phyloP scores from a whole-genome alignment of 371 early-diverging fungal genomes.

The Mortierella sp. region DNA sequence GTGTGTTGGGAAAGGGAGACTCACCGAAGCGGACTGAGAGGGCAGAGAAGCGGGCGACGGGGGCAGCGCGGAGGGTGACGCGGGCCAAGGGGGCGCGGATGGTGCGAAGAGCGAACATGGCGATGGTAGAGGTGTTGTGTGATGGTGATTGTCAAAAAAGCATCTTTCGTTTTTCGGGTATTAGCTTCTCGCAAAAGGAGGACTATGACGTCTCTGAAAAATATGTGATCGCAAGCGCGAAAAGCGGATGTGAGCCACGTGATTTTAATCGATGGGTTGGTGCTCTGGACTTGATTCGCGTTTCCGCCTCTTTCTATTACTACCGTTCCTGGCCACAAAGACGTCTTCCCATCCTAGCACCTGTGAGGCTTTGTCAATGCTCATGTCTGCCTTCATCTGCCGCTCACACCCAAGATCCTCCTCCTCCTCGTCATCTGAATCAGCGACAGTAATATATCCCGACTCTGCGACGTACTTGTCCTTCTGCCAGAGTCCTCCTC shows the following conservation, averaged over 20 bases:
- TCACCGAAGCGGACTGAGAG: slow-evolving; percentile 57
- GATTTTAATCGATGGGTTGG: background rate
- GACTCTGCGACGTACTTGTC: slow-evolving; percentile 15
- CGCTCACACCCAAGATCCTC: slow-evolving; percentile 37
- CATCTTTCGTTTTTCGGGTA: slow-evolving; percentile 8
- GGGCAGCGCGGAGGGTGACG: slow-evolving; percentile 44
- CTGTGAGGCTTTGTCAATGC: slow-evolving; percentile 8
- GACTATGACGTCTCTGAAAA: background rate
- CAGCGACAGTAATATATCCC: slow-evolving; percentile 50
- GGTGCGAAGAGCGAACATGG: slow-evolving; percentile 54
- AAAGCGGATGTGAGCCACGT: background rate
- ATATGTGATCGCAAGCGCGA: background rate
- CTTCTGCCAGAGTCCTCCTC: slow-evolving; percentile 37
- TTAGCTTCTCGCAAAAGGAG: too few relatives aligned
- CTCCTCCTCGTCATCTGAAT: slow-evolving; percentile 48
- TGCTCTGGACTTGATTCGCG: background rate
- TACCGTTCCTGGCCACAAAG: background rate
- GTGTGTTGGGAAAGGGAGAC: slow-evolving; percentile 13
- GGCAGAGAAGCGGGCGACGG: slow-evolving; percentile 57
- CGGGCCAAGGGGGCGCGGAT: slow-evolving; percentile 54
- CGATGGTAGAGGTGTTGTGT: slow-evolving; percentile 23
- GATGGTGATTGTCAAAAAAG: slow-evolving; percentile 18
- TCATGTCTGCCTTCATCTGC: slow-evolving; percentile 37
- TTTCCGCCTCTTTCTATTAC: background rate
- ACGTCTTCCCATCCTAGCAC: background rate